Evolutionary conservation across 1,284 basidiomycete genomes (phyloP).

Genomic region (Cryptococcus amylolentus): DNA sequence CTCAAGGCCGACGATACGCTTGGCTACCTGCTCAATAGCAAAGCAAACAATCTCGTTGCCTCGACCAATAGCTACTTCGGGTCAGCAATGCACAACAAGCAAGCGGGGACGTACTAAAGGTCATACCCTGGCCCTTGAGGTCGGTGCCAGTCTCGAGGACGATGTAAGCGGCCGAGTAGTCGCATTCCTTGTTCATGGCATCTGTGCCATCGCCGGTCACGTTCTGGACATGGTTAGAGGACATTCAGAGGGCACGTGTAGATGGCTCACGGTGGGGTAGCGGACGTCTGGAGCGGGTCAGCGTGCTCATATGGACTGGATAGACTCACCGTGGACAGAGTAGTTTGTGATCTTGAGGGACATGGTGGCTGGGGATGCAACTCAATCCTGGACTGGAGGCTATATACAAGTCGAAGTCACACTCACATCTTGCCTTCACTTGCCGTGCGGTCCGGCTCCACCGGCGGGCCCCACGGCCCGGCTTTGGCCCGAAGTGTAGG

Average conservation of each 20-base stretch:
- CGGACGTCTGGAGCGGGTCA: slow-evolving; percentile 60
- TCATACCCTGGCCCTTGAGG: slow-evolving; percentile 86
- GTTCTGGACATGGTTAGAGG: slow-evolving; percentile 24
- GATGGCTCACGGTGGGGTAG: slow-evolving; percentile 64
- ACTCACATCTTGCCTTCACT: too few species aligned
- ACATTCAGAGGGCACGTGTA: background rate
- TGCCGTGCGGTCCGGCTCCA: too few species aligned
- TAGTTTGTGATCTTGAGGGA: slow-evolving; percentile 44
- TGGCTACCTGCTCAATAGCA: slow-evolving; percentile 73
- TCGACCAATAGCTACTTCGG: slow-evolving; percentile 66
- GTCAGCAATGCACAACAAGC: background rate
- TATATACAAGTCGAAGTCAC: too few species aligned
- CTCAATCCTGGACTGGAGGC: too few species aligned
- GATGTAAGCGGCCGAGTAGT: slow-evolving; percentile 91
- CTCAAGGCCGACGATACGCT: slow-evolving; percentile 77
- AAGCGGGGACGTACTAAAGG: slow-evolving; percentile 60
- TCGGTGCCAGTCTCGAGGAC: slow-evolving; percentile 62
- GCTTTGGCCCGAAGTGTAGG: background rate
- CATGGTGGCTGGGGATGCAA: slow-evolving; percentile 12
- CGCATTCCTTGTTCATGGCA: slow-evolving; percentile 90
- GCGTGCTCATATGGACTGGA: background rate
- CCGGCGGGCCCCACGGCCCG: background rate
- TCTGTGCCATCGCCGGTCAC: slow-evolving; percentile 83
- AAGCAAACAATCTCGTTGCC: slow-evolving; percentile 90
- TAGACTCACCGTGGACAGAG: slow-evolving; percentile 45